These are phyloP conservation scores for Geranomyces variabilis DNA, from an alignment of 192 early-diverging fungal species.

Conservation along the genomic window DNA sequence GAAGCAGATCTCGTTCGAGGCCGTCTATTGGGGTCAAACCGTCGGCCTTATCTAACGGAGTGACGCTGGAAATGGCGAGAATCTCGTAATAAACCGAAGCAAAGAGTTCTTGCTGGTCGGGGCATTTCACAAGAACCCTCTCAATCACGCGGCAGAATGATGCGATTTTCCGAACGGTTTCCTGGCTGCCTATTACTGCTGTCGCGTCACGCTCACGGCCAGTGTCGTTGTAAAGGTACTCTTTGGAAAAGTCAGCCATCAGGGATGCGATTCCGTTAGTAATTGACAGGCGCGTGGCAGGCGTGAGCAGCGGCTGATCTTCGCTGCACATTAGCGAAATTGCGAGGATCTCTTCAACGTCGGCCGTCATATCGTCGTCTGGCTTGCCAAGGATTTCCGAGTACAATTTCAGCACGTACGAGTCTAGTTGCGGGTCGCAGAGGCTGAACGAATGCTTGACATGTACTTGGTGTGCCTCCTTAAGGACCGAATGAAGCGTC, in stretches of 20 bases:
- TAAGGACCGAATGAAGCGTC: not conserved
- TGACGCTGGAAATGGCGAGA: not conserved
- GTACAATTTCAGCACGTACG: not conserved
- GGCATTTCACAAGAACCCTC: not conserved
- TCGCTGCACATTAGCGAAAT: constrained; percentile 1
- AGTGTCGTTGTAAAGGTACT: not conserved
- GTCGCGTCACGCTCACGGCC: no score
- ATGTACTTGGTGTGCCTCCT: constrained; percentile 9
- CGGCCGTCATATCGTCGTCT: not conserved
- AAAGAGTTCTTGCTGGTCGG: not conserved
- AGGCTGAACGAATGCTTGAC: not conserved
- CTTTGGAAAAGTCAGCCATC: not conserved
- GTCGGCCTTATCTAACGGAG: not conserved
- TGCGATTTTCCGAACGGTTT: not conserved
- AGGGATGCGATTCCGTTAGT: not conserved
- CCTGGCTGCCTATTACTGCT: not conserved
- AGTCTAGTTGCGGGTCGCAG: not conserved
- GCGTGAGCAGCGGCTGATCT: not conserved
- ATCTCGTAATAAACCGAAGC: not conserved
- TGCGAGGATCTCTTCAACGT: constrained; percentile 7
- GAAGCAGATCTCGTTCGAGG: not conserved
- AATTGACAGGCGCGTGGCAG: not conserved
- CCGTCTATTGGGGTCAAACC: not conserved
- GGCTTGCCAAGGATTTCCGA: not conserved
- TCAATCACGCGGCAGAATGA: not conserved